Conservation (phyloP, 306 rosid species). For the Cercis canadensis region DNA sequence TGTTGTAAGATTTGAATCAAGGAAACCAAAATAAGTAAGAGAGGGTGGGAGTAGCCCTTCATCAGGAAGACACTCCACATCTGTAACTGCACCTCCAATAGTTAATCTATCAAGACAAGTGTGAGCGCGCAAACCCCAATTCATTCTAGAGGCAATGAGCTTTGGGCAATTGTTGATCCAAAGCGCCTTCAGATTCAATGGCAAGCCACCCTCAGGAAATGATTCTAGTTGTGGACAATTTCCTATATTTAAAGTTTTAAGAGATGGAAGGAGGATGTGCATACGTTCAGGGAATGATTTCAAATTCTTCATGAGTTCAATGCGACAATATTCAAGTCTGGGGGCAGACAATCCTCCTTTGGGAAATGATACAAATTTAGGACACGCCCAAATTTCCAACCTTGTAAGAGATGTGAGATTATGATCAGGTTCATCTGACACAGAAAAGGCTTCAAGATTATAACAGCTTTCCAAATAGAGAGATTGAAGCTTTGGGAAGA, state of each 20-base stretch:
- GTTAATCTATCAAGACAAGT: background rate
- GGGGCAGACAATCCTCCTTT: constrained; percentile 31
- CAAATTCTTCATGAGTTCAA: background rate
- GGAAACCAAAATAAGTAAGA: background rate
- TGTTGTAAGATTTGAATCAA: background rate
- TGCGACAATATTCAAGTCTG: background rate
- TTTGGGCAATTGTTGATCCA: background rate
- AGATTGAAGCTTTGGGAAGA: background rate
- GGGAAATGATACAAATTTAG: constrained; percentile 30
- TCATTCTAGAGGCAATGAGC: background rate
- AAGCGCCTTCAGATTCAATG: background rate
- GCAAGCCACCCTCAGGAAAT: constrained; percentile 8
- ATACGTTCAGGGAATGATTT: constrained; percentile 28
- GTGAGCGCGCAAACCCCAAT: background rate
- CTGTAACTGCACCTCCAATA: background rate
- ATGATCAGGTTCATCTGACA: background rate
- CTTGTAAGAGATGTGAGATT: background rate
- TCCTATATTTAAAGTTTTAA: too few species aligned
- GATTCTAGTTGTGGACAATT: constrained; percentile 7
- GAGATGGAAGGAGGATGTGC: constrained; percentile 13
- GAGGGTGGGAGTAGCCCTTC: background rate
- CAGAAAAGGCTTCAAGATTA: constrained; percentile 3
- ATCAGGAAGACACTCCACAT: background rate
- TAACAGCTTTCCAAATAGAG: fast-evolving
- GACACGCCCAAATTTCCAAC: background rate